Conservation (phyloP, 1,139 yeast species). For the Pichia sp. region DNA sequence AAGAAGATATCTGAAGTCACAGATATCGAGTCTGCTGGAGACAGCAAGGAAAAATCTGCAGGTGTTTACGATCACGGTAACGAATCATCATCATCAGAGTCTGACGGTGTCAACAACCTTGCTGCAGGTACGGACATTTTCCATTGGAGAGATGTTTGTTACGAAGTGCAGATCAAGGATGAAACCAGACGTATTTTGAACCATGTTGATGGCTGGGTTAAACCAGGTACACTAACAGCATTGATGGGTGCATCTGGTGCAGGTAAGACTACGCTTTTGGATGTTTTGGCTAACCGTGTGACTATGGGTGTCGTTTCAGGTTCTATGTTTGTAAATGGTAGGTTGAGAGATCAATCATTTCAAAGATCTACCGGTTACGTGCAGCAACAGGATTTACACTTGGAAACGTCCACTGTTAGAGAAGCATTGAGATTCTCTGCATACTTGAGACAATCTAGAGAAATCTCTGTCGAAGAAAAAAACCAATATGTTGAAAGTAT, state of each 20-base stretch:
- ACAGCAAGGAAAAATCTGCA: background rate
- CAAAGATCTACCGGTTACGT: constrained; percentile 62
- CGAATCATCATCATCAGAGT: background rate
- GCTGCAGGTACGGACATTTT: constrained; percentile 36
- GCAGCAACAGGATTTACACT: constrained; percentile 63
- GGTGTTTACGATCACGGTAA: background rate
- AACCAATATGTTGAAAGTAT: constrained; percentile 56
- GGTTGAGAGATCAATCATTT: constrained; percentile 47
- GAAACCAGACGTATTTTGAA: constrained; percentile 50
- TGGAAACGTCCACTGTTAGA: constrained; percentile 54
- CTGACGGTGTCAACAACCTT: constrained; percentile 12
- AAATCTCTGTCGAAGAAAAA: constrained; percentile 46
- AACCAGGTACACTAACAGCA: constrained; percentile 62
- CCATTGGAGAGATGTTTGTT: constrained; percentile 44
- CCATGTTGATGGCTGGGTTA: constrained; percentile 59
- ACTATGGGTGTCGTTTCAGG: constrained; percentile 60
- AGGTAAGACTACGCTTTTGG: constrained; percentile 62
- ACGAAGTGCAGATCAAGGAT: constrained; percentile 37
- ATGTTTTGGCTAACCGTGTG: constrained; percentile 55
- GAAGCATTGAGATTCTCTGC: constrained; percentile 62
- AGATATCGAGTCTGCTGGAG: constrained; percentile 14
- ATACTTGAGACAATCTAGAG: constrained; percentile 52
- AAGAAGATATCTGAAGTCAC: constrained; percentile 4
- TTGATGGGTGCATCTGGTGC: constrained; percentile 72
- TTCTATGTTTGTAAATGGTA: constrained; percentile 59